Conservation (phyloP, 805 yeast species). For the Wickerhamiella azymoides region DNA sequence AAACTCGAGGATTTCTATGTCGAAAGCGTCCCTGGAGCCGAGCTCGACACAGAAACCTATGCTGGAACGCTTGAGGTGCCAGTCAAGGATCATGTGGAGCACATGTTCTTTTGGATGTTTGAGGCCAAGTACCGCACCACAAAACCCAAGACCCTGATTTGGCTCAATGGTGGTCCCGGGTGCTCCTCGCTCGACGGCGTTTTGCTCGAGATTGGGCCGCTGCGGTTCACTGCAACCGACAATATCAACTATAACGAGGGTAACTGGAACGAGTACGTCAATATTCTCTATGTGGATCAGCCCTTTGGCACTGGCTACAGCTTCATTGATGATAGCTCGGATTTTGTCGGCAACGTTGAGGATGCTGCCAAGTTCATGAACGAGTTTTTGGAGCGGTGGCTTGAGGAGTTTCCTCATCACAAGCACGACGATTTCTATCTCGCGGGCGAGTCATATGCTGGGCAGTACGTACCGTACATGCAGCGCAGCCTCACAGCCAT, state of each 20-base stretch:
- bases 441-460: conserved; percentile 96
- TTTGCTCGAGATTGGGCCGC: conserved; percentile 81
- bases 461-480: conserved; percentile 87
- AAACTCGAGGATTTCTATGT: conserved; percentile 18
- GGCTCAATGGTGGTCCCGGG: conserved; percentile 99
- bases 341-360: conserved; percentile 27
- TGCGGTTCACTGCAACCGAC: conserved; percentile 38
- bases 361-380: conserved; percentile 51
- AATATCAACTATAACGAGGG: conserved; percentile 48
- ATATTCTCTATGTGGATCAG: conserved; percentile 79
- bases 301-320: conserved; percentile 93
- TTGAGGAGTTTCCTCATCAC: conserved; percentile 61
- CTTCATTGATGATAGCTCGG: conserved; percentile 32
- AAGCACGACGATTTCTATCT: conserved; percentile 47
- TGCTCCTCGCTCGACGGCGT: conserved; percentile 98
- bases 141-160: conserved; percentile 34
- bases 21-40: conserved; percentile 20
- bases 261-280: conserved; percentile 71
- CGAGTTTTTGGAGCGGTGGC: conserved; percentile 52
- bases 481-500: conserved; percentile 29
- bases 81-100: conserved; percentile 35
- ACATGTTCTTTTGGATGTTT: conserved; percentile 70
- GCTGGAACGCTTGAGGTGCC: conserved; percentile 49
- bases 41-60: conserved; percentile 28
- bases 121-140: conserved; percentile 23